Evolutionary conservation across 2,329 filamentous ascomycete genomes (phyloP), one percentile per base, ranked within the genome.

Genomic region (Simplicillium sp.): DNA sequence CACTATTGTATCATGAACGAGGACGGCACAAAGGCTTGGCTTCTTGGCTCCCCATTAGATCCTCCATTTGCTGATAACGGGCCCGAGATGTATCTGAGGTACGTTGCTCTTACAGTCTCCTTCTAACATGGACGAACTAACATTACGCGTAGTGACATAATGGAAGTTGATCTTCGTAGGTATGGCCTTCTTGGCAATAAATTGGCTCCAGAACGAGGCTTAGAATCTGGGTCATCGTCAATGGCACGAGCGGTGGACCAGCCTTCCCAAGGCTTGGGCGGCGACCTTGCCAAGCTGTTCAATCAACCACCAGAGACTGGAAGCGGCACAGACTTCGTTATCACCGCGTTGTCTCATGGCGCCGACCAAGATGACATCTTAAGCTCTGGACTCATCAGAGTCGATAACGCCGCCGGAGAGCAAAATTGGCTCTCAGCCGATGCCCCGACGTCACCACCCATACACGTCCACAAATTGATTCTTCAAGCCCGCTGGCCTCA

Each of bases 1-100:
- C 90, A 97, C 60, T 98, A 98, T 58, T 97, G 92, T 59, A 94
- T 88, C 3, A 84, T 96, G 64, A 94, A 96, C 56, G 82, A 92
- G 45, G 87, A 94, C 52, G 90, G 90, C 6, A 96, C 92, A 7
- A 95, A 94, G 57, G 92, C 88, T 7, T 98, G 92, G 89, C 70
- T 98, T 17, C 73, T 98, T n/a, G 92, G 92, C 8, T 96, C 88
- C 54, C 85, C 85, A 3, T 82, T 85, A 3, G 87, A 95, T 48
- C 66, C 73, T 33, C 66, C 73, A 14, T 69, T 74, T 7, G 78
- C 80, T 37, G 82, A 82, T 32, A 68, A 82, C 13, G 82, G 76
- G 2, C 73, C 77, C 12, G 90, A 95, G 56, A 90, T 96, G 57
- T 94, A 94, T 56, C 72, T 98, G 37, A 94, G 65, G 63, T 67